Evolutionary conservation across 78 protist species (phyloP), one percentile per base, ranked within the genome.

Genomic region (Planoprotostelium fungivorum): DNA sequence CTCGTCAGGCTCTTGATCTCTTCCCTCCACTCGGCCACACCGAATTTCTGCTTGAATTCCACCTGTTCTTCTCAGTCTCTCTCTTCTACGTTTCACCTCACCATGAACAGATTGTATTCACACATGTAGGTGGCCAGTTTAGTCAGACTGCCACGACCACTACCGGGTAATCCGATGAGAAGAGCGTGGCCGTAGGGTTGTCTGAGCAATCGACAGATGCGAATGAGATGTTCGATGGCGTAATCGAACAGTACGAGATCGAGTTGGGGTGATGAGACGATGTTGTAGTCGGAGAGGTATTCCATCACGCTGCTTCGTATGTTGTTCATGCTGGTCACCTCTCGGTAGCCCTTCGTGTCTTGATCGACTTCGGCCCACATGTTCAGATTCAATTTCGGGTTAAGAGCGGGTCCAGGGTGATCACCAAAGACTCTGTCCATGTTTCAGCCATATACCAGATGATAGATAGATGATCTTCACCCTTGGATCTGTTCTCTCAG

Each of bases 141-240:
- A 0, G 97, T 90, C 84, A 94, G 89, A 0, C 92, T 84, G 38
- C 86, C 89, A 0, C 97, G 37, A 0, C 98, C 98, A 1, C 90
- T 63, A 1, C 98, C 98, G 0, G 96, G 97, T 1, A 96, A 90
- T 5, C 98, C 98, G 10, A 96, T 88, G 29, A 96, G 84, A 34
- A 97, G 91, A 5, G 93, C 93, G 84, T 97, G 88, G 1, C 98
- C 98, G 0, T 90, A 38, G 1, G 96, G 95, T 73, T 35, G 88
- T 1, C 87, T 23, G 85, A 97, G 0, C 84, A 93, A 37, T 36
- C 98, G 93, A 31, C 37, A 25, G 34, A 97, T 91, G 36, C 97
- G 93, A 39, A 91, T 85, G 25, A 97, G 36, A 51, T 97, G 97
- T 36, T 86, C 92, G 34, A 94, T 91, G 28, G 97, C 96, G 28